Conservation (phyloP, 331 rosid species). For the Acacia concinna region DNA sequence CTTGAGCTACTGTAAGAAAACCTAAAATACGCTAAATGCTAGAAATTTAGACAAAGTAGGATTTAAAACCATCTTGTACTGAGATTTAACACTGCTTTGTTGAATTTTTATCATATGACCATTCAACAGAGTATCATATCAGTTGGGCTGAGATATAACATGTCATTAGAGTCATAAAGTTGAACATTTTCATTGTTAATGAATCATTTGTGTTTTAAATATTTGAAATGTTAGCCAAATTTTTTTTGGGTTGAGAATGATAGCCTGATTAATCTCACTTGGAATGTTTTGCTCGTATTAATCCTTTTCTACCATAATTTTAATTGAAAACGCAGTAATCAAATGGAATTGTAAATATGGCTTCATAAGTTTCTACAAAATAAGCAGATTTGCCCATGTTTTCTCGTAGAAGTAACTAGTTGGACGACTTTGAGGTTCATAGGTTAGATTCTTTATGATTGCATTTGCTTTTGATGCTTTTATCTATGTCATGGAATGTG, state of each 20-base stretch:
- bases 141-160: background rate
- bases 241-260: background rate
- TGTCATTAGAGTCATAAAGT: background rate
- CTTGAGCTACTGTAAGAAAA: background rate
- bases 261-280: background rate
- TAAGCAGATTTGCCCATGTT: background rate
- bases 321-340: background rate
- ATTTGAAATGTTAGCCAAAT: background rate
- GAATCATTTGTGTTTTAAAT: background rate
- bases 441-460: constrained; percentile 19
- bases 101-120: background rate
- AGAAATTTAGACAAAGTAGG: background rate
- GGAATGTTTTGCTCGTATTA: background rate
- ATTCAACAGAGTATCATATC: background rate
- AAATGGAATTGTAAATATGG: background rate
- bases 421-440: background rate
- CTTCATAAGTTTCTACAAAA: background rate
- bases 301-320: background rate
- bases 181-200: background rate
- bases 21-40: background rate
- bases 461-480: constrained; percentile 21
- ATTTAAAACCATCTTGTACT: too few relatives aligned
- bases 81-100: background rate
- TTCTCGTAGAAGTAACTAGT: background rate
- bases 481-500: constrained; percentile 11